phyloP scores from a whole-genome alignment of 371 early-diverging fungal genomes.

The Actinomortierella ambigua region DNA sequence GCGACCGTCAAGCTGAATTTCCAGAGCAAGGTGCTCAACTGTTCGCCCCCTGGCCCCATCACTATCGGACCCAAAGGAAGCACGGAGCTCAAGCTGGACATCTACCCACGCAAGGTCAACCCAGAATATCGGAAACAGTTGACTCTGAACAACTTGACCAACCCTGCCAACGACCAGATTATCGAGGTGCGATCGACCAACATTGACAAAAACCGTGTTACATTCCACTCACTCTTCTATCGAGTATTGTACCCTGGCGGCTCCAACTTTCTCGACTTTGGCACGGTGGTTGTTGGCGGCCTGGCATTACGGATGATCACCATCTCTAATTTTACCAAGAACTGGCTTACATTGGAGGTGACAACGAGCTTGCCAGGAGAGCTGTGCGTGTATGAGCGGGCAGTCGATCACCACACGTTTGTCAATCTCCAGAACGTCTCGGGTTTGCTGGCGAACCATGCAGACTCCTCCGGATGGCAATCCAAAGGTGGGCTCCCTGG shows the following conservation, averaged over 20 bases:
- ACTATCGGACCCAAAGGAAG: conserved; percentile 83
- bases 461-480: conserved; percentile 1
- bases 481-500: not conserved
- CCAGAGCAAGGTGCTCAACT: conserved; percentile 91
- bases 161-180: conserved; percentile 89
- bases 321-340: conserved; percentile 83
- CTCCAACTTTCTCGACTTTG: conserved; percentile 95
- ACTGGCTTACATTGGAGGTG: conserved; percentile 60
- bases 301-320: conserved; percentile 81
- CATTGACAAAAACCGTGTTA: conserved; percentile 94
- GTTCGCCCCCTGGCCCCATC: conserved; percentile 76
- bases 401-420: conserved; percentile 27
- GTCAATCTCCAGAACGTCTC: conserved; percentile 18
- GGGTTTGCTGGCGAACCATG: conserved; percentile 8
- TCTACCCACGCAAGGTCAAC: conserved; percentile 97
- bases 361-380: conserved; percentile 76
- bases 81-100: conserved; percentile 88
- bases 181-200: conserved; percentile 93
- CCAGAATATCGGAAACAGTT: conserved; percentile 97
- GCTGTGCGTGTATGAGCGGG: conserved; percentile 48
- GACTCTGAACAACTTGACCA: conserved; percentile 88
- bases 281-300: conserved; percentile 82
- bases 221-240: conserved; percentile 96
- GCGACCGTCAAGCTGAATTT: conserved; percentile 88
- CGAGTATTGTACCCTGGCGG: conserved; percentile 88